Evolutionary conservation across 177 flowering plant genomes (phyloP), one percentile per base, ranked within the genome.

Genomic region (Telopea speciosissima): DNA sequence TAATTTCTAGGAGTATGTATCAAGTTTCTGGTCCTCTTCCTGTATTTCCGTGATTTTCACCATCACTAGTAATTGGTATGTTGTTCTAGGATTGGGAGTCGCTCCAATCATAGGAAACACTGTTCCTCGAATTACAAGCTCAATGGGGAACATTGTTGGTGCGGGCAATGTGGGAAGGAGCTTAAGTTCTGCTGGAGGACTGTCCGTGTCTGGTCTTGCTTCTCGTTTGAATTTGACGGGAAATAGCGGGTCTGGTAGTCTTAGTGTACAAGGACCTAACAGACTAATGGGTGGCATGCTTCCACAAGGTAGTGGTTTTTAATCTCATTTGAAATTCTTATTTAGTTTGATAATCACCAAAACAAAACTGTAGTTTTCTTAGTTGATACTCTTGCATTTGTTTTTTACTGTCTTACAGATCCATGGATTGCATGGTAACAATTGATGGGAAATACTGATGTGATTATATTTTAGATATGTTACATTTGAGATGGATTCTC

Each of bases 21-120:
- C 90, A 91, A 66, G 84, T 87, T 81, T 86, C 92, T 64, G 90
- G 91, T 79, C 88, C 96, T 60, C 88, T 94, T 78, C 90, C 94
- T 69, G 96, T 58, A 85, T 90, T 79, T 85, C 88, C 11, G 81
- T 90, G 12, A 81, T 88, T 13, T 89, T 91, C 75, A 85, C 89
- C 62, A 82, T 86, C 49, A 76, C 85, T 78, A 84, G 85, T 78
- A 90, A 88, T 76, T 79, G 90, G 49, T 84, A 72, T 85, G 84
- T 82, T 84, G 89, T 87, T 81, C 87, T 91, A 70, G 99, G 99
- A 63, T 67, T 95, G 79, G 96, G 94, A 25, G 93, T 92, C n/a
- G 87, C 97, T 73, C 94, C 90, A 66, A 85, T 91, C 56, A 83
- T 95, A 78, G 97, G 92, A 69, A 93, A 87, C 80, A 79, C 91